Base-by-base conservation (phyloP, 495 filamentous ascomycete species). In the Stereocaulon alpinum region DNA sequence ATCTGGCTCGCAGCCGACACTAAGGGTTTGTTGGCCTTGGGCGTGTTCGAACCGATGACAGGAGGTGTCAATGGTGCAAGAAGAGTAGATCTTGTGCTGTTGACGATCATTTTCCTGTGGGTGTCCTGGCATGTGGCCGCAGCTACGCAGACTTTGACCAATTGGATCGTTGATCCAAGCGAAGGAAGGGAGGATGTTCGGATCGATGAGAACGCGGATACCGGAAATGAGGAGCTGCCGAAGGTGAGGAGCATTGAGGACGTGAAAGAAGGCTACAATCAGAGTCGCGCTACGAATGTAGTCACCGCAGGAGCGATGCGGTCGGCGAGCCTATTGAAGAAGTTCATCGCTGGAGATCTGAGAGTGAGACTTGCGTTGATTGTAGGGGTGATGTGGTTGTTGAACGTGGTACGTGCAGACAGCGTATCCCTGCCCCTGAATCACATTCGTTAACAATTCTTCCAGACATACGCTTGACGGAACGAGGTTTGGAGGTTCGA, bases 1-100 rank as follows among this genome's bases (percentile, higher is more conserved):
- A 76, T 84, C 58, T 85, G 81, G 82, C 72, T 85, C 32, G 81
- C 80, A 7, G 80, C 75, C 20, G 78, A 85, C 61, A 76, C 76
- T 15, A 77, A 77, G 32, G 82, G 77, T 6, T 55, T 78, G 20
- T 70, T 85, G n/a, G 69, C 70, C 17, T 57, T 78, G 40, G 80
- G 80, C 14, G 56, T 78, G 6, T 75, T 73, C 42, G 58, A 60
- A 37, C 27, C 29, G 6, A 47, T 60, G 17, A 42, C 11, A 12
- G 55, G 42, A 47, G 66, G 66, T 47, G 62, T 55, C 41, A 44
- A 50, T 9, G 45, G 27, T 14, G 63, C 59, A 2, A 34, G 56
- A 37, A 66, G 66, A 57, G 24, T 58, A 9, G 71, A 78, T 62
- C 64, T 73, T 18, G 51, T 67, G 12, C 55, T 79, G 4, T 57